Evolutionary conservation across 208 protist genomes (phyloP).

Genomic region (Leptomonas seymouri): DNA sequence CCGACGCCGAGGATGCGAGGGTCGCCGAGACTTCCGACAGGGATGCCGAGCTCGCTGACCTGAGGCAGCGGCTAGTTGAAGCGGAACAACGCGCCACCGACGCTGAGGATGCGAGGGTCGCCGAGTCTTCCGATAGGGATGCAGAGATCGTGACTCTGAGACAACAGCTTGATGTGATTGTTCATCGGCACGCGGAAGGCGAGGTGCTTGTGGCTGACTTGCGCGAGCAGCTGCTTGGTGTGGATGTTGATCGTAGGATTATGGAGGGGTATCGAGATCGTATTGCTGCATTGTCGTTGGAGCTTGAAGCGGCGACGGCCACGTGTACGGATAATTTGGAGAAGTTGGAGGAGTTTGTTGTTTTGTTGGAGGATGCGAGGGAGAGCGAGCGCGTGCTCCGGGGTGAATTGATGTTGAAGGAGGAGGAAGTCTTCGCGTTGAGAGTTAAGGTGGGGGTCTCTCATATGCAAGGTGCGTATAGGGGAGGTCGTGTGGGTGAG

Average conservation of each 20-base stretch:
- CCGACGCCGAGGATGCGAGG: neutral
- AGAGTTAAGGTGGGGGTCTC: neutral
- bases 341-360: slow-evolving; percentile 66
- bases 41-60: neutral
- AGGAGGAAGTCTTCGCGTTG: slow-evolving; percentile 40
- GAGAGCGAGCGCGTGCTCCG: slow-evolving; percentile 41
- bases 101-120: neutral
- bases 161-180: neutral
- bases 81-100: neutral
- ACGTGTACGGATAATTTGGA: slow-evolving; percentile 59
- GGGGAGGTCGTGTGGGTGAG: neutral
- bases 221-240: slow-evolving; percentile 12
- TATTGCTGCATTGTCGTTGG: slow-evolving; percentile 34
- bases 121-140: no score
- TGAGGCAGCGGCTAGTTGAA: neutral
- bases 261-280: slow-evolving; percentile 38
- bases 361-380: slow-evolving; percentile 50
- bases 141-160: neutral
- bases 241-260: neutral
- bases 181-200: neutral
- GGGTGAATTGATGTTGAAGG: slow-evolving; percentile 32
- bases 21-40: neutral
- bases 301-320: slow-evolving; percentile 37
- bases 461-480: neutral
- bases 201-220: slow-evolving; percentile 5